Base-by-base conservation (phyloP, 2,329 filamentous ascomycete species). In the Amylocarpus encephaloides region DNA sequence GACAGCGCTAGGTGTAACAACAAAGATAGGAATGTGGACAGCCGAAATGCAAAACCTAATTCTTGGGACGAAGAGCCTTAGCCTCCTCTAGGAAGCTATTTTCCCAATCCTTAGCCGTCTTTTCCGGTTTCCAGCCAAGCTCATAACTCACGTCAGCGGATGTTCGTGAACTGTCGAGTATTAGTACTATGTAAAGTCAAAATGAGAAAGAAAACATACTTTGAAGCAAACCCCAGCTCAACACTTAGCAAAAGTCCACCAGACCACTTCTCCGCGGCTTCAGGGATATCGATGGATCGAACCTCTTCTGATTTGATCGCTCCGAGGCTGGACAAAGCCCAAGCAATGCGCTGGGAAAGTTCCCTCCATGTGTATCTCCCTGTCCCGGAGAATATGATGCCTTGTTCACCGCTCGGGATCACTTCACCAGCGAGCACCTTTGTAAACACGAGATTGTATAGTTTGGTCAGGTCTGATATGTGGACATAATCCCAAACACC, bases 401-500 rank as follows among this genome's bases (percentile, higher is more conserved):
- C 71, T 44, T 63, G 57, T 51, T 66, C 66, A 0, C 68, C 70
- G 2, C 42, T 59, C 0, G 66, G 70, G 12, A 71, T 54, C 2
- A 60, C 53, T n/a, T 66, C 58, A 1, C 64, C 65, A 13, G 54
- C 42, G 2, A 73, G 43, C 1, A 69, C 59, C 22, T 63, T 64
- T 6, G 48, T 33, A 0, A 74, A 52, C 0, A 73, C 19, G 0
- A 71, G 33, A 39, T 69, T 64, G 54, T 73, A 76, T 1, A 76
- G 52, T 0, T 59, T 56, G 0, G 66, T 66, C 1, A 75, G 59
- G 54, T 76, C 72, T 2, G 59, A 59, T 1, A 76, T 61, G 43
- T 76, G 73, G 4, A 76, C 70, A 52, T 73, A 64, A 41, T 73
- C 68, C 64, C 68, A 72, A 1, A 64, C 51, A 0, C 58, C 66